Base-by-base conservation (phyloP, 495 filamentous ascomycete genomes). In the Pseudomonodictys pantanalensis region DNA sequence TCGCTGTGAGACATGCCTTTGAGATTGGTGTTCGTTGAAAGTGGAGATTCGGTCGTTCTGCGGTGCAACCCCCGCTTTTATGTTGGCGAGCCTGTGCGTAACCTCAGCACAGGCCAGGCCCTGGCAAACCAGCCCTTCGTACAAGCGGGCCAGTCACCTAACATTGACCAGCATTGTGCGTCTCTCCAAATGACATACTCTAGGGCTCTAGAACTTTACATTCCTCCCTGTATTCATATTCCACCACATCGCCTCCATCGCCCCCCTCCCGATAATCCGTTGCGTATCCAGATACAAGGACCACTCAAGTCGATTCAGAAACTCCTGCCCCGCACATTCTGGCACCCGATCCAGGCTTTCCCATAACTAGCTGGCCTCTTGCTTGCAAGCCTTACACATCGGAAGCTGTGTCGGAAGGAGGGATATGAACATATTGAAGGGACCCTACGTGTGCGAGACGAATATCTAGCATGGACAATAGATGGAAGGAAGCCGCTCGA, bases 231-330 rank as follows among this genome's bases (percentile, higher is more conserved):
- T 28, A 53, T 53, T 45, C 41, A 60, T 53, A 25, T 52, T 9
- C 33, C 4, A 48, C 57, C 57, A 52, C 28, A 46, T 53, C 30
- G 45, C 8, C 8, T 30, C 46, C 57, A 60, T 53, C 38, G 38
- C 35, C 57, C 57, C 20, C 57, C 57, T 60, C 39, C 9, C 8
- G 1, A 46, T 7, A 60, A 60, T 47, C 57, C 48, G 53, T 26
- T 60, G 48, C 3, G 57, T n/a, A 46, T 60, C 25, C 3, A 60
- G 57, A 60, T 60, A 60, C 57, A 60, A 22, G 48, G 57, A 53
- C 57, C 57, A 60, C 57, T 60, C 45, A 48, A 60, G 57, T 30
- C 48, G 29, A 60, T 60, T 44, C 48, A 60, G 57, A 60, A 60
- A 38, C 57, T 60, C 46, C 57, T 60, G 52, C 57, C 57, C 35